These are phyloP conservation scores for Cryphonectria carpinicola DNA, from an alignment of 2,329 filamentous ascomycete genomes.

Conservation along the genomic window DNA sequence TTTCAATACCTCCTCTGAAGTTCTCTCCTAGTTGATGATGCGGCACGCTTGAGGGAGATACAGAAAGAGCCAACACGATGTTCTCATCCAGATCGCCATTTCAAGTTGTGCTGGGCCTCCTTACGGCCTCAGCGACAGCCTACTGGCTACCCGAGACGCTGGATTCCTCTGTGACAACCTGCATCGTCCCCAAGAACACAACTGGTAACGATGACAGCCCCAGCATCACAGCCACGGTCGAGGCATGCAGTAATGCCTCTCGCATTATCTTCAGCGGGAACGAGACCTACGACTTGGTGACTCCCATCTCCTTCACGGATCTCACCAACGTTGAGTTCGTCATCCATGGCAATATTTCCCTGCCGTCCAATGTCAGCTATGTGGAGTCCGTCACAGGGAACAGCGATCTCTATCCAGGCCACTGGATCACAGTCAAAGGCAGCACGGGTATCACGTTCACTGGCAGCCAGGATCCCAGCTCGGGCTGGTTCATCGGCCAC, in stretches of 20 bases:
- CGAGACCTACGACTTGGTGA: constrained; percentile 31
- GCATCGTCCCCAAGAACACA: constrained; percentile 30
- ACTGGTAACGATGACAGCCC: constrained; percentile 30
- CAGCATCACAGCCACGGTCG: constrained; percentile 24
- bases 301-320: constrained; percentile 29
- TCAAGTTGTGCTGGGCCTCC: not conserved
- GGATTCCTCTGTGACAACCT: constrained; percentile 26
- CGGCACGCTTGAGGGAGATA: not conserved
- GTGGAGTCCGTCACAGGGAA: constrained; percentile 31
- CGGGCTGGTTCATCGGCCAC: constrained; percentile 33
- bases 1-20: not conserved
- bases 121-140: constrained; percentile 11
- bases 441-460: constrained; percentile 28
- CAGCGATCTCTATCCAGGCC: constrained; percentile 31
- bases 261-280: constrained; percentile 29
- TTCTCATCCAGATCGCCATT: not conserved
- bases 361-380: constrained; percentile 30
- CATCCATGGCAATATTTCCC: constrained; percentile 31
- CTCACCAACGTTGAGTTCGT: constrained; percentile 31
- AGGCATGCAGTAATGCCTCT: constrained; percentile 27
- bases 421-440: constrained; percentile 30
- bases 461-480: constrained; percentile 27
- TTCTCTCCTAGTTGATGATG: not conserved
- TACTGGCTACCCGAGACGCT: constrained; percentile 30
- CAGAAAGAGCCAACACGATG: not conserved